Base-by-base conservation (phyloP, 2,329 filamentous ascomycete species). In the Albifimbria verrucaria region DNA sequence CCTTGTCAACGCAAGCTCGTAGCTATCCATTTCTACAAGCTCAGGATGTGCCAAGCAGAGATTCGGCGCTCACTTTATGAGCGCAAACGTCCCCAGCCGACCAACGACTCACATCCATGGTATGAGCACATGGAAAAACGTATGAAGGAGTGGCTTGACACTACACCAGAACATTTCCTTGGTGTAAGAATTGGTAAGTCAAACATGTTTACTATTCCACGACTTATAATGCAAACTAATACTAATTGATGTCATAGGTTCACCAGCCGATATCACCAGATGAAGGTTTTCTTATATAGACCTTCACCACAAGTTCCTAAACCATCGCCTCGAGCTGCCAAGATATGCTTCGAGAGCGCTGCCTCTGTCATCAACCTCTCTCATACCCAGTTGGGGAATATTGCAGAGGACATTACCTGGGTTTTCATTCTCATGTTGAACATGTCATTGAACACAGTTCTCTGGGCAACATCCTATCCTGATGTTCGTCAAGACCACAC, bases 291-390 rank as follows among this genome's bases (percentile, higher is more conserved):
- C 61, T 80, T 97, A 59, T 94, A 91, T 68, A 83, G 94, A 3
- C 94, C 94, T 1, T 96, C 91, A 1, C 94, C 94, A 1, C 94
- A 97, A 68, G 85, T 97, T 2, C 90, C 93, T 0, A 87, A 89
- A 56, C 94, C 94, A 0, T 92, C 91, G 0, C 70, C 87, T 7
- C 74, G 81, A n/a, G 91, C 92, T 1, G 93, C 93, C 1, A 75
- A 82, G 26, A 87, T 85, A 60, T 97, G 92, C 67, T 97, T 89
- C 64, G 86, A 94, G 45, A 92, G 90, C 41, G 87, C 90, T 46
- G 80, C 86, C 11, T 90, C 85, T 69, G 92, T 96, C 65, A 90
- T 97, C 62, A 81, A 87, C 59, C 84, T 93, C 66, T 88, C 92
- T 44, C 85, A 84, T 65, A 86, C 88, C 62, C 92, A 96, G 68